Conservation (phyloP, 1,284 basidiomycete species). For the Thelephora terrestris region DNA sequence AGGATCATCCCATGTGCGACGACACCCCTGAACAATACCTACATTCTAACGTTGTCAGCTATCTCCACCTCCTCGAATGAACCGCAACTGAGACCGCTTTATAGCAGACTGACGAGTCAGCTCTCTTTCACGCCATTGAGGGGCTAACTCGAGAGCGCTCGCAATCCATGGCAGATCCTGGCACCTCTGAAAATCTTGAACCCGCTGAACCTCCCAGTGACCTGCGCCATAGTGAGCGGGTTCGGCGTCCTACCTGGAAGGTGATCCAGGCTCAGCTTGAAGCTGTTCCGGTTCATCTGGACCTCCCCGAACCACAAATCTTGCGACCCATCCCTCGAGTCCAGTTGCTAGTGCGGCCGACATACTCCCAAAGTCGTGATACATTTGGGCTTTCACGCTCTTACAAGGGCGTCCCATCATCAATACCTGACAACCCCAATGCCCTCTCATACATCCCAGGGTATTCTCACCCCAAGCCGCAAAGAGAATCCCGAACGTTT, state of each 20-base stretch:
- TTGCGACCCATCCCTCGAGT: background rate
- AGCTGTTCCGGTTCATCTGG: background rate
- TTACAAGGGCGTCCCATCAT: constrained; percentile 7
- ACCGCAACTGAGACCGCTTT: too few species aligned
- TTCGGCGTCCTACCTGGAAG: constrained; percentile 4
- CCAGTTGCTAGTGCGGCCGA: background rate
- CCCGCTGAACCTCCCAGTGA: too few species aligned
- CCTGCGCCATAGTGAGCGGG: background rate
- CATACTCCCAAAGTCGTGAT: constrained; percentile 2
- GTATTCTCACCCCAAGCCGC: background rate
- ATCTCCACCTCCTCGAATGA: too few species aligned
- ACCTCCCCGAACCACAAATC: background rate
- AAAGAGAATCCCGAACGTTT: background rate
- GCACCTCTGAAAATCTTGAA: too few species aligned
- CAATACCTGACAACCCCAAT: background rate
- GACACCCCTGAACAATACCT: too few species aligned
- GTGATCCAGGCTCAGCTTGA: constrained; percentile 3
- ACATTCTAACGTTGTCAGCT: too few species aligned
- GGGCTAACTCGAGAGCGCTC: too few species aligned
- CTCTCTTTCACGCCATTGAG: too few species aligned
- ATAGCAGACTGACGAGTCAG: too few species aligned
- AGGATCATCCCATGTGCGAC: too few species aligned
- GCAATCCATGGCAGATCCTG: too few species aligned
- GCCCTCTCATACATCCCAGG: constrained; percentile 1
- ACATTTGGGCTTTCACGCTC: constrained; percentile 6